phyloP scores from a whole-genome alignment of 495 filamentous ascomycete genomes.

The Hapsidospora chrysogenum region DNA sequence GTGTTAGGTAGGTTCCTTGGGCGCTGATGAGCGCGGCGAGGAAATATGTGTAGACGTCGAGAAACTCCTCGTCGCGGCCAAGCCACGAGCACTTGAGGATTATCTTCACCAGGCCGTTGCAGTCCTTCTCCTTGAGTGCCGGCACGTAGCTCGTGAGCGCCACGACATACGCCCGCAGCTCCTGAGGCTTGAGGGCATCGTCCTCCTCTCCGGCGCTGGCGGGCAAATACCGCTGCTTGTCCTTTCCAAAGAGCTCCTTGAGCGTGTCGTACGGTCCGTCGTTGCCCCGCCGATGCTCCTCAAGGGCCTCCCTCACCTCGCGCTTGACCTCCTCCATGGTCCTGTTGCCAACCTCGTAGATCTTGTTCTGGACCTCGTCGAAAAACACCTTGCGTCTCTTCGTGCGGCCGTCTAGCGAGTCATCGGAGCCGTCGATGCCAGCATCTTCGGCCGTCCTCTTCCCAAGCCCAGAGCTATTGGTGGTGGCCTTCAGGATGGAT shows the following conservation, averaged over 20 bases:
- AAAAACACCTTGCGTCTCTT: constrained; percentile 55
- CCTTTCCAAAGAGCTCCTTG: constrained; percentile 45
- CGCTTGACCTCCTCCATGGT: constrained; percentile 42
- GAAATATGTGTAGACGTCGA: constrained; percentile 63
- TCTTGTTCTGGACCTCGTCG: constrained; percentile 50
- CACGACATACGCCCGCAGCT: constrained; percentile 56
- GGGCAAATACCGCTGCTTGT: constrained; percentile 13
- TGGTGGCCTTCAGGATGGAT: constrained; percentile 24
- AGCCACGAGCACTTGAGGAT: constrained; percentile 70
- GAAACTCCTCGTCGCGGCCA: constrained; percentile 64
- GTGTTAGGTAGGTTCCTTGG: constrained; percentile 37
- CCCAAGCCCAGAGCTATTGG: constrained; percentile 20
- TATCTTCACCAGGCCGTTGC: constrained; percentile 54
- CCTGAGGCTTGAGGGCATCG: constrained; percentile 19
- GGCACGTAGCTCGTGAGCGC: constrained; percentile 61
- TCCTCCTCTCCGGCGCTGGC: constrained; percentile 17
- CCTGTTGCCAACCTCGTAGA: constrained; percentile 32
- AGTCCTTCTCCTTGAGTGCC: constrained; percentile 47
- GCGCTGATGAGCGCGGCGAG: constrained; percentile 66
- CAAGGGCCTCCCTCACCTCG: constrained; percentile 58
- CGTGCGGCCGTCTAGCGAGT: constrained; percentile 32
- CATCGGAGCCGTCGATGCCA: constrained; percentile 21
- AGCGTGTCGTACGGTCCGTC: constrained; percentile 56
- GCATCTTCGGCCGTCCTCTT: constrained; percentile 20
- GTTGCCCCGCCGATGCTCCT: constrained; percentile 47